These are phyloP conservation scores for Colletotrichum euphorbiae DNA, from an alignment of 2,329 filamentous ascomycete species.

Conservation along the genomic window DNA sequence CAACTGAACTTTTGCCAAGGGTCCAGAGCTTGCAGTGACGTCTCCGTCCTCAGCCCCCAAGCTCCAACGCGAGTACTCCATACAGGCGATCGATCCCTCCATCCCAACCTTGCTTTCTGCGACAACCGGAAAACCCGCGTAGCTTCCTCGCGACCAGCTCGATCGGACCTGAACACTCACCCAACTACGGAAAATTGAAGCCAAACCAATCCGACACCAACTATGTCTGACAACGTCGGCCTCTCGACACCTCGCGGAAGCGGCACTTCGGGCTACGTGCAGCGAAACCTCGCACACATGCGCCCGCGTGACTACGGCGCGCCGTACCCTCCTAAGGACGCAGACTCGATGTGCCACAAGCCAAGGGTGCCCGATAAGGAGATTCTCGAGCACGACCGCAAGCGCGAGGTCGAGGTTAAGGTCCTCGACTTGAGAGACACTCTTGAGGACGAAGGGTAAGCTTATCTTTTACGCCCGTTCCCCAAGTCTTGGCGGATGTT, in stretches of 20 bases:
- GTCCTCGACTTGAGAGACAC: conserved; percentile 90
- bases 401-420: conserved; percentile 91
- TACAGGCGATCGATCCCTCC: not conserved
- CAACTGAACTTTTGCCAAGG: conserved; percentile 31
- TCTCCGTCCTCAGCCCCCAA: conserved; percentile 15
- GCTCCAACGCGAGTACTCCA: conserved; percentile 15
- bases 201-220: not conserved
- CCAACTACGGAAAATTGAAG: not conserved
- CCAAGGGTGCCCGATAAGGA: conserved; percentile 89
- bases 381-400: conserved; percentile 93
- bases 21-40: conserved; percentile 31
- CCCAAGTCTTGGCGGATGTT: not conserved
- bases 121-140: not conserved
- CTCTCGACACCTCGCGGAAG: conserved; percentile 94
- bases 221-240: conserved; percentile 98
- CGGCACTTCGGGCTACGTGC: conserved; percentile 96
- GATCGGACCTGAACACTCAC: not conserved
- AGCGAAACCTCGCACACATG: conserved; percentile 92
- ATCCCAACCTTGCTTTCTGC: conserved; percentile 21
- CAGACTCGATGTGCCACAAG: conserved; percentile 76
- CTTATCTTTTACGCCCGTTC: conserved; percentile 46
- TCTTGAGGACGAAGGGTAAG: conserved; percentile 87
- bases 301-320: conserved; percentile 83
- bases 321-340: conserved; percentile 78
- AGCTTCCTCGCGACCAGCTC: not conserved